Evolutionary conservation across 2,329 filamentous ascomycete species (phyloP).

Genomic region (Aureobasidium zeae): DNA sequence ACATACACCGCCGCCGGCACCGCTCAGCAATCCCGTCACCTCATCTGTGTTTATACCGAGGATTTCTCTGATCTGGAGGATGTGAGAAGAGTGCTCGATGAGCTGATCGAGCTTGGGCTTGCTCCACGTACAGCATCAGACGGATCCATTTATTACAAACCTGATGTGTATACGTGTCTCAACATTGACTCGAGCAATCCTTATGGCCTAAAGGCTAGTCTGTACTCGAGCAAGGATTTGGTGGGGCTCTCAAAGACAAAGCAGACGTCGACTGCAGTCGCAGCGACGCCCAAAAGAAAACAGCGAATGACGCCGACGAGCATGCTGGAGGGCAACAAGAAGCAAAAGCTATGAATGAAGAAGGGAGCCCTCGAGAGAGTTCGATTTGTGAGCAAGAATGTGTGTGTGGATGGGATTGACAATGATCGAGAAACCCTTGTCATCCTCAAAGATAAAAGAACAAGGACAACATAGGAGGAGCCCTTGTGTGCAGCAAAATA

Average conservation of each 20-base stretch:
- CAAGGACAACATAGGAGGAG: too few species aligned
- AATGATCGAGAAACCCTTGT: too few species aligned
- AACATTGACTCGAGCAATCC: slow-evolving; percentile 33
- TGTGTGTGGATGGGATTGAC: too few species aligned
- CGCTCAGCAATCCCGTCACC: slow-evolving; percentile 17
- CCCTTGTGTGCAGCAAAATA: too few species aligned
- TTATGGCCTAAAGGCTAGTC: slow-evolving; percentile 35
- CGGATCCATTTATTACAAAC: slow-evolving; percentile 65
- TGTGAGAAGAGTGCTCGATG: slow-evolving; percentile 52
- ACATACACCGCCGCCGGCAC: slow-evolving; percentile 35
- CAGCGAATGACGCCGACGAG: background rate
- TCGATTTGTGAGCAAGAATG: too few species aligned
- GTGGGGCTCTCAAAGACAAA: slow-evolving; percentile 13
- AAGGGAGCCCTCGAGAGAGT: too few species aligned
- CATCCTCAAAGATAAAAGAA: too few species aligned
- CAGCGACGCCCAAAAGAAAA: background rate
- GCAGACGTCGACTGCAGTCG: background rate
- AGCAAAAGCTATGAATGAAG: background rate
- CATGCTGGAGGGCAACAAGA: background rate
- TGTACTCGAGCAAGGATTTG: slow-evolving; percentile 34
- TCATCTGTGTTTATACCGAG: slow-evolving; percentile 70
- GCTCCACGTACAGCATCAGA: slow-evolving; percentile 33
- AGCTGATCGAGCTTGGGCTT: slow-evolving; percentile 48
- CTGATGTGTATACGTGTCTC: slow-evolving; percentile 47
- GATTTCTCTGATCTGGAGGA: slow-evolving; percentile 64